Evolutionary conservation across 129 eudicot genomes (phyloP).

Genomic region (Saposhnikovia divaricata): DNA sequence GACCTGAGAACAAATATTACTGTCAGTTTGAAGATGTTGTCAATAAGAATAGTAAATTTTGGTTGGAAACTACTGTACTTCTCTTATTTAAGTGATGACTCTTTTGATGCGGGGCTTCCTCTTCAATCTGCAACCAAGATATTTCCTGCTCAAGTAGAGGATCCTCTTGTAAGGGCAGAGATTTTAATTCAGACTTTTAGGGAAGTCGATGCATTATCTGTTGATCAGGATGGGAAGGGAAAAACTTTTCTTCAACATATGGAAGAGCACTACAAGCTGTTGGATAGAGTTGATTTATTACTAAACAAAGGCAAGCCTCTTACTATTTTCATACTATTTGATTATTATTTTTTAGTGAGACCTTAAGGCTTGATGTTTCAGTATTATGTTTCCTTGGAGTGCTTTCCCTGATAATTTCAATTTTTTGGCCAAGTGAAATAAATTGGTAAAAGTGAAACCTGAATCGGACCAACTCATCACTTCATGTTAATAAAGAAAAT

Average conservation of each 20-base stretch:
- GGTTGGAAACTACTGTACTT: conserved; percentile 64
- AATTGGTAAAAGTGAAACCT: neutral
- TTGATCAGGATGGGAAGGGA: conserved; percentile 28
- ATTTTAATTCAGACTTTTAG: conserved; percentile 67
- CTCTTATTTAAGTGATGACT: conserved; percentile 73
- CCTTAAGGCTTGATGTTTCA: neutral
- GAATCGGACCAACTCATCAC: neutral
- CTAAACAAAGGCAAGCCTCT: conserved; percentile 35
- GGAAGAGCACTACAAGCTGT: conserved; percentile 46
- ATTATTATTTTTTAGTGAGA: neutral
- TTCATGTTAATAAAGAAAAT: too few relatives aligned
- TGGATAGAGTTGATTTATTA: conserved; percentile 46
- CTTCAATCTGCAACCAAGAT: conserved; percentile 69
- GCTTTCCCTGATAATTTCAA: neutral
- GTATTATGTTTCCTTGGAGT: neutral
- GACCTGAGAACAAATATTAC: conserved; percentile 38
- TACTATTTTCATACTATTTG: neutral
- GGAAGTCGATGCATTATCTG: conserved; percentile 52
- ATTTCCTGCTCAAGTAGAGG: conserved; percentile 92
- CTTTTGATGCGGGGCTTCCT: conserved; percentile 34
- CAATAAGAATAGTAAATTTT: conserved; percentile 56
- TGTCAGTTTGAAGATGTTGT: conserved; percentile 61
- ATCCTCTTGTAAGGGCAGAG: conserved; percentile 78
- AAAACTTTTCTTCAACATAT: conserved; percentile 59
- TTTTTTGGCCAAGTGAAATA: neutral